Evolutionary conservation across 2,329 filamentous ascomycete species (phyloP), one percentile per base, ranked within the genome.

Genomic region (Grosmannia huntii): DNA sequence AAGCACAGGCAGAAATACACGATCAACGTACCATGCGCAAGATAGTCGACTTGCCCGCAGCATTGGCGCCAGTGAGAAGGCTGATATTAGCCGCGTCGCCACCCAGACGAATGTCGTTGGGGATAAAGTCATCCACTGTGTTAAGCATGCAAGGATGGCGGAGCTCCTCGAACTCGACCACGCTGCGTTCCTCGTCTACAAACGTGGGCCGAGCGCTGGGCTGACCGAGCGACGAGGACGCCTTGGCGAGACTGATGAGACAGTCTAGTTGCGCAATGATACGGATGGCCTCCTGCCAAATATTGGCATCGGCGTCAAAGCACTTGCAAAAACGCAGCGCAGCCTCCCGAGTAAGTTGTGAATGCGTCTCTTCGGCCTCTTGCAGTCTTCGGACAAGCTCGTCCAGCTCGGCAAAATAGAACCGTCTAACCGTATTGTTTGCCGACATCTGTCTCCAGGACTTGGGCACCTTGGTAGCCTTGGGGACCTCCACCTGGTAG

Each of bases 381-480:
- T 96, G 94, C 21, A 97, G 78, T 65, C 90, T 81, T 55, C 92
- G 86, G 25, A 99, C 90, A 2, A 96, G 81, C 31, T 81, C 78
- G 16, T 87, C 87, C 16, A 97, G 79, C 66, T 95, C 87, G 1
- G 85, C 80, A 64, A 91, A 95, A 74, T 97, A 99, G 75, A 92
- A 99, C 0, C 94, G 86, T 72, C 95, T 96, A 67, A 95, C 88
- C 59, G 86, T 84, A 62, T 87, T 83, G 0, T 94, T 97, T 0
- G 91, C 87, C 5, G 94, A 97, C 90, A 97, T 96, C 68, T 97
- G 92, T 62, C 90, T 85, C 91, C 94, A 99, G 65, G 76, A 82
- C 63, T 87, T 87, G 0, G 94, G 94, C 2, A 99, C 84, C 70
- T 95, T 96, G 67, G 89, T 76, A 1, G 75, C 74, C 70, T 94